Evolutionary conservation across 495 filamentous ascomycete genomes (phyloP).

Genomic region (Amniculicola lignicola): DNA sequence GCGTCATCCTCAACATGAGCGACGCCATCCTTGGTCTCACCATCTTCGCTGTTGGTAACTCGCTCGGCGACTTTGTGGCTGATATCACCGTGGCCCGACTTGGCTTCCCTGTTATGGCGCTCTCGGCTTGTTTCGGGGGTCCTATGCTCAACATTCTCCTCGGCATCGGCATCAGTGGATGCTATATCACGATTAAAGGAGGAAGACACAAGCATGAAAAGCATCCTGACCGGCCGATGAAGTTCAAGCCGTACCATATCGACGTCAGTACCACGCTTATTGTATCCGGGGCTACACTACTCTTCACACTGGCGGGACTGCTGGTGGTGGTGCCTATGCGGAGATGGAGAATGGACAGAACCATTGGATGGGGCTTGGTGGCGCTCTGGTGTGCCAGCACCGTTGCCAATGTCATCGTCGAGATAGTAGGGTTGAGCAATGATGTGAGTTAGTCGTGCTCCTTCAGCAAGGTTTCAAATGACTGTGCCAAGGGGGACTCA

Average conservation of each 20-base stretch:
- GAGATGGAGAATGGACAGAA: conserved; percentile 80
- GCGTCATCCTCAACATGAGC: conserved; percentile 87
- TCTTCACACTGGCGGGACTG: conserved; percentile 75
- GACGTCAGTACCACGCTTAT: conserved; percentile 79
- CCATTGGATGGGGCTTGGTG: conserved; percentile 78
- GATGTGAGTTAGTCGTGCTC: conserved; percentile 4
- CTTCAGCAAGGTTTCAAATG: conserved; percentile 15
- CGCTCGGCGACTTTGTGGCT: conserved; percentile 88
- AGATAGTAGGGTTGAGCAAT: conserved; percentile 49
- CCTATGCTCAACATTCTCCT: conserved; percentile 97
- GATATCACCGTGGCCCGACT: conserved; percentile 90
- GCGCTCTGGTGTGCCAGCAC: conserved; percentile 85
- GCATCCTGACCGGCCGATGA: conserved; percentile 54
- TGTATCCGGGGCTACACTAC: conserved; percentile 73
- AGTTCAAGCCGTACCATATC: conserved; percentile 62
- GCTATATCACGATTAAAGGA: conserved; percentile 72
- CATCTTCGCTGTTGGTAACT: conserved; percentile 95
- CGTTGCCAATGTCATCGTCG: conserved; percentile 74
- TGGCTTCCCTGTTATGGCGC: conserved; percentile 95
- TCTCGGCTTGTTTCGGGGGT: conserved; percentile 92
- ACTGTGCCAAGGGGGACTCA: not conserved
- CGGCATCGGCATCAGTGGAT: conserved; percentile 82
- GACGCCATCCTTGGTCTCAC: conserved; percentile 96
- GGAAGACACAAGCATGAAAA: conserved; percentile 53
- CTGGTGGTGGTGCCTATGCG: conserved; percentile 81